A percentile compares a stretch with the other conserved stretches of the same genome.
phyloP scores from a whole-genome alignment of 1,139 yeast genomes.

The Pichia sp. region DNA sequence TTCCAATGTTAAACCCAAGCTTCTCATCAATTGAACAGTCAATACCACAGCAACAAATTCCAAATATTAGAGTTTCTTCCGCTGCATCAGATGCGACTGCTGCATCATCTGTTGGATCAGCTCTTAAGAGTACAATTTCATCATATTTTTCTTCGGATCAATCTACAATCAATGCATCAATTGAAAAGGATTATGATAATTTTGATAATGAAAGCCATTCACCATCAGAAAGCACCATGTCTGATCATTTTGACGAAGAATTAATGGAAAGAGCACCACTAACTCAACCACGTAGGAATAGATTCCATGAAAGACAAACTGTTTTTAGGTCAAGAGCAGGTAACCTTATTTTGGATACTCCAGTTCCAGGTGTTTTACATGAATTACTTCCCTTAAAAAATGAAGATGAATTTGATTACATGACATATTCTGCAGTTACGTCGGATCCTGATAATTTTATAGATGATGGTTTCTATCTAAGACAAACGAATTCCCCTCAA shows the following conservation, averaged over 20 bases:
- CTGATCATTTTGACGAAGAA: conserved; percentile 13
- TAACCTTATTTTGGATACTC: conserved; percentile 76
- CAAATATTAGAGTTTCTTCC: conserved; percentile 12
- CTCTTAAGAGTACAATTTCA: conserved; percentile 16
- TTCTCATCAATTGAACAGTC: conserved; percentile 4
- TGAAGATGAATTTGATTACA: conserved; percentile 85
- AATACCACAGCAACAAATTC: conserved; percentile 13
- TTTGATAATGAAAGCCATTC: background rate
- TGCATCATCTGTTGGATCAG: conserved; percentile 10
- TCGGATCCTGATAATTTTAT: conserved; percentile 80
- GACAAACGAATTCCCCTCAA: conserved; percentile 73
- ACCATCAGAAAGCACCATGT: conserved; percentile 6
- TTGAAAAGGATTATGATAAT: conserved; percentile 16
- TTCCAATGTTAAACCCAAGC: conserved; percentile 23
- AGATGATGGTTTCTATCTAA: conserved; percentile 72
- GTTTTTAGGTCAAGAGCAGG: conserved; percentile 30
- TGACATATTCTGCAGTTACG: conserved; percentile 94
- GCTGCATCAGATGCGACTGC: too few species aligned
- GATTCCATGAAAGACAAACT: conserved; percentile 28
- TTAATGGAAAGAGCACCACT: conserved; percentile 18
- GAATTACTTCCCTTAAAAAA: conserved; percentile 43
- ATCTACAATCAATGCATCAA: conserved; percentile 16
- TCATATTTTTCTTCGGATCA: conserved; percentile 18
- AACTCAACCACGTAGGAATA: conserved; percentile 31
- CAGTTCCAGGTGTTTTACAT: conserved; percentile 80